These are phyloP conservation scores for Luzula sylvatica DNA, from an alignment of 176 grass and related monocot species.

Conservation along the genomic window DNA sequence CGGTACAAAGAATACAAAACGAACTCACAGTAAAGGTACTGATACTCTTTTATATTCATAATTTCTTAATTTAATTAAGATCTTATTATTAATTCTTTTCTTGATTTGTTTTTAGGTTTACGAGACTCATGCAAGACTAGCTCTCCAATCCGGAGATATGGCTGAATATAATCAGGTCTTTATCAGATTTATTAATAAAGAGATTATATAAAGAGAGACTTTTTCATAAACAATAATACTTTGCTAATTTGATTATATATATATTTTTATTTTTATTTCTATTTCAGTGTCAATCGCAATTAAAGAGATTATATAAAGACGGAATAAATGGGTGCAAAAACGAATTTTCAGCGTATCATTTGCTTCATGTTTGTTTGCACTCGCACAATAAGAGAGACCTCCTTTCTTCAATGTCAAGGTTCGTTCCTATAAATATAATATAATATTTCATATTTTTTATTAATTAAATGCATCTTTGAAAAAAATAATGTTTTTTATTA, in stretches of 20 bases:
- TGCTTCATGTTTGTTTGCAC: conserved; percentile 74
- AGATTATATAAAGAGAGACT: too few relatives aligned
- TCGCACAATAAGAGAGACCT: conserved; percentile 80
- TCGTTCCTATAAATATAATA: conserved; percentile 17
- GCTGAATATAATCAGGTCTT: conserved; percentile 91
- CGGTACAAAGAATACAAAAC: conserved; percentile 93
- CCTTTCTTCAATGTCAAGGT: conserved; percentile 84
- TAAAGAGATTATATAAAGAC: conserved; percentile 83
- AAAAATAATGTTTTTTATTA: conserved; percentile 11
- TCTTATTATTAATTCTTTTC: conserved; percentile 20
- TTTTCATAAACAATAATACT: too few relatives aligned
- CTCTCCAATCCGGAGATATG: conserved; percentile 77
- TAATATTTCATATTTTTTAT: background rate
- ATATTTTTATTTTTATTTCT: background rate
- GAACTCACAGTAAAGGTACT: conserved; percentile 74
- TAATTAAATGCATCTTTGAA: background rate
- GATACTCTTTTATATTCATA: conserved; percentile 7
- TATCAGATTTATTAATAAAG: too few relatives aligned
- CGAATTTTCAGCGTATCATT: conserved; percentile 90
- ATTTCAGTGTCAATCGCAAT: conserved; percentile 82
- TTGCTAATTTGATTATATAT: conserved; percentile 1
- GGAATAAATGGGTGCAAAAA: conserved; percentile 64
- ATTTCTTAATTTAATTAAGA: background rate
- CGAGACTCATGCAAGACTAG: conserved; percentile 90
- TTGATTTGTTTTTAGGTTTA: conserved; percentile 70